Percentiles rank a stretch among this genome's conserved stretches.
Conservation (phyloP, 2,329 filamentous ascomycete species). For the Gyromitra esculenta region DNA sequence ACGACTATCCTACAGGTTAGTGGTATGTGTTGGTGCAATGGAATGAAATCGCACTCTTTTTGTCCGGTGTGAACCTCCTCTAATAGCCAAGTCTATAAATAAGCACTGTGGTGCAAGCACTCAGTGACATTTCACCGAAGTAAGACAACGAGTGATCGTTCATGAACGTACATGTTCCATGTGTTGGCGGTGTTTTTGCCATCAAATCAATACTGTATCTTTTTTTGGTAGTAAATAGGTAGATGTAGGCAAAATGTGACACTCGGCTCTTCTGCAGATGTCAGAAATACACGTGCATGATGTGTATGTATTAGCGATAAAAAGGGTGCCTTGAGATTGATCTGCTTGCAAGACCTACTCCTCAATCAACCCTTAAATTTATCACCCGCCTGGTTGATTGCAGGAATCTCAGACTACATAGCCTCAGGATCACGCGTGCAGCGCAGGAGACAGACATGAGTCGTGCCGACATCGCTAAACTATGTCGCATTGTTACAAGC, state of each 20-base stretch:
- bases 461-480: not conserved
- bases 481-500: not conserved
- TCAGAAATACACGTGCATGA: not conserved
- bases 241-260: not conserved
- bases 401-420: too few species aligned
- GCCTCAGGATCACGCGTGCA: not conserved
- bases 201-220: not conserved
- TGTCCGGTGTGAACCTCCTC: not conserved
- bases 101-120: not conserved
- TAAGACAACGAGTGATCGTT: not conserved
- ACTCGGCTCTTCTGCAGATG: not conserved
- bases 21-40: not conserved
- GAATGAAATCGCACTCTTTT: not conserved
- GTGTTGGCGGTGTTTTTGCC: not conserved
- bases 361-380: not conserved
- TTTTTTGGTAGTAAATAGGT: not conserved
- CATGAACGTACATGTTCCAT: not conserved
- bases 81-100: not conserved
- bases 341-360: not conserved
- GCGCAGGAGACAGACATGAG: not conserved
- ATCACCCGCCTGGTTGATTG: not conserved
- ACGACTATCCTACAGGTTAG: not conserved
- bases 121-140: not conserved
- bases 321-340: not conserved
- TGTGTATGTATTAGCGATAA: not conserved